Evolutionary conservation across 306 rosid genomes (phyloP).

Genomic region (Geum urbanum): DNA sequence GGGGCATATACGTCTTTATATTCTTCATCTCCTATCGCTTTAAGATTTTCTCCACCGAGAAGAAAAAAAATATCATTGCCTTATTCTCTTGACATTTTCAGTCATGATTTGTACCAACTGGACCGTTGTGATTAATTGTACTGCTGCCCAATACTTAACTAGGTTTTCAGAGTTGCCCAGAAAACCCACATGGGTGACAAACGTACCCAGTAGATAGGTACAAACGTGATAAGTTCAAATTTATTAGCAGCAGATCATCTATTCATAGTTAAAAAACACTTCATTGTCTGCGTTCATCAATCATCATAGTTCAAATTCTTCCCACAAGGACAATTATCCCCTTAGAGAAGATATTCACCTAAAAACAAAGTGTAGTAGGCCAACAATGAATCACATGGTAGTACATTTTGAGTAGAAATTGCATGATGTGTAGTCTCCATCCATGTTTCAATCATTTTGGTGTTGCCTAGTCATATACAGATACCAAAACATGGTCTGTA

Average conservation of each 20-base stretch:
- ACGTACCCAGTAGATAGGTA: not conserved
- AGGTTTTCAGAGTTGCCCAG: conserved; percentile 4
- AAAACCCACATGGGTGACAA: conserved; percentile 38
- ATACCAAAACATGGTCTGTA: no score
- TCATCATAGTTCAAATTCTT: not conserved
- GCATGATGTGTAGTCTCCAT: not conserved
- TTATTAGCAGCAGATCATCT: not conserved
- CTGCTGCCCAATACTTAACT: conserved; percentile 8
- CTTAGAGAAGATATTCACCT: not conserved
- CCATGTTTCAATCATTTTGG: not conserved
- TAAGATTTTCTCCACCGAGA: not conserved
- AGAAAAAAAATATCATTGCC: not conserved
- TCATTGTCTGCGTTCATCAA: not conserved
- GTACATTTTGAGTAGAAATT: not conserved
- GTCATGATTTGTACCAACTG: no score
- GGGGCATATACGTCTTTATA: conserved; percentile 4
- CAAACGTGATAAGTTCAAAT: not conserved
- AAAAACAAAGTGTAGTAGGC: not conserved
- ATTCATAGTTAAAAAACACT: not conserved
- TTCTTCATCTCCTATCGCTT: not conserved
- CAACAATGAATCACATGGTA: not conserved
- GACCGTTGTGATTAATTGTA: conserved; percentile 12
- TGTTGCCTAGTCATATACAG: no score
- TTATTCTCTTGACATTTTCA: not conserved
- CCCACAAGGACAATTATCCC: not conserved